Evolutionary conservation across 1,139 yeast genomes (phyloP), one percentile per base, ranked within the genome.

Genomic region (Yamadazyma diospyri): DNA sequence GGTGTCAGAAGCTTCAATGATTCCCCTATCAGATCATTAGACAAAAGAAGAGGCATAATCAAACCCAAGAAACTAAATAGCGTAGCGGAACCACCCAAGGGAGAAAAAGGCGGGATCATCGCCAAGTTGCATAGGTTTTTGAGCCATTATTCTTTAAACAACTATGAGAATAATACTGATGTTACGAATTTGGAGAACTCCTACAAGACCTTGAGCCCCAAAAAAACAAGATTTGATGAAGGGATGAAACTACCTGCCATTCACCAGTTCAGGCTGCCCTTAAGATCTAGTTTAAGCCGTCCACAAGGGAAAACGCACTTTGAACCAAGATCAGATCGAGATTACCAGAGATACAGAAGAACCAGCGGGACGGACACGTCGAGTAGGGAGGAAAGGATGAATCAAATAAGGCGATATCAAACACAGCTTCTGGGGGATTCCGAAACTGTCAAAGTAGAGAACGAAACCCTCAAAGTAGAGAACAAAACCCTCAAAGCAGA

Each of bases 1-100:
- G 9, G 20, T 7, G 20, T 6, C 6, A 18, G 20, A 18, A 18
- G 8, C 20, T 18, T 9, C 6, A 9, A 18, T 18, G 20, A 18
- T 18, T 18, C 20, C 8, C 20, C 20, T 18, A 18, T 18, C 9
- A n/a, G n/a, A n/a, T 7, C 8, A 6, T 7, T 6, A 9, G 25
- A 5, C 25, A n/a, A n/a, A 13, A n/a, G 25, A 47, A n/a, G 40
- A 30, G 47, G 47, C 3, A 39, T 43, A 8, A 24, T 41, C 6
- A 43, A 43, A 26, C 49, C 44, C 2, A 29, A 36, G 18, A 27
- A 18, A 16, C 24, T 36, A 27, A 29, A 24, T 10, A 12, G 9
- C 4, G n/a, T n/a, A n/a, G n/a, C n/a, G n/a, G 20, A 9, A 6
- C 20, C 20, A 6, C 6, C 20, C 20, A 18, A 6, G 8, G 20